Base-by-base conservation (phyloP, 2,329 filamentous ascomycete genomes). In the Penicillium sp. region DNA sequence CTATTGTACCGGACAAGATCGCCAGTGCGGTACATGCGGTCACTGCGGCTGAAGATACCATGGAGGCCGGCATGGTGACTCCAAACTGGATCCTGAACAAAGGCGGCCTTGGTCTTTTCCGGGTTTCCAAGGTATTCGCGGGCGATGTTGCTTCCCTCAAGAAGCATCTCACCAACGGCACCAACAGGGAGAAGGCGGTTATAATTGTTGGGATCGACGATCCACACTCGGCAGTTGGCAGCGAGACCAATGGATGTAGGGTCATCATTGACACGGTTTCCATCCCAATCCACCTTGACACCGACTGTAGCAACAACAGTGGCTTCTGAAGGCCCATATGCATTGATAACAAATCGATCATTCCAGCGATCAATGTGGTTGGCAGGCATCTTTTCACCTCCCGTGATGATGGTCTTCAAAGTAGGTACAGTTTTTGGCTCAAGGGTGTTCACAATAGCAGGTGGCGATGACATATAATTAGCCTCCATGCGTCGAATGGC, bases 391-490 rank as follows among this genome's bases (percentile, higher is more conserved):
- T 78, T 77, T 56, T 82, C 80, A 21, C 79, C 80, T 11, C 77
- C 78, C 10, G 78, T 70, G 2, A 74, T 69, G 45, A 84, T 64
- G 0, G 72, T 73, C 52, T 73, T 77, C 35, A 84, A 63, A 0
- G 71, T 74, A 1, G 79, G 78, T 1, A 83, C 74, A 13, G 72
- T 73, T 35, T 73, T 69, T 0, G 78, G 79, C 9, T 75, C 71
- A 1, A 84, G 57, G 1, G 79, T 74, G 21, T 76, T 74, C 1
- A 84, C 83, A n/a, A 89, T 78, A 0, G 84, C 78, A 2, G 85
- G 83, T 0, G 87, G 88, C 61, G 86, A 78, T 62, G 83, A 80
- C 3, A 79, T 80, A 76, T 79, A 81, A 48, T 78, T 83, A 29
- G 80, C 81, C 16, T 79, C 70, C 76, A 83, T 81, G 0, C 77